Conservation (phyloP, 1,284 basidiomycete genomes). For the Mycena citricolor region DNA sequence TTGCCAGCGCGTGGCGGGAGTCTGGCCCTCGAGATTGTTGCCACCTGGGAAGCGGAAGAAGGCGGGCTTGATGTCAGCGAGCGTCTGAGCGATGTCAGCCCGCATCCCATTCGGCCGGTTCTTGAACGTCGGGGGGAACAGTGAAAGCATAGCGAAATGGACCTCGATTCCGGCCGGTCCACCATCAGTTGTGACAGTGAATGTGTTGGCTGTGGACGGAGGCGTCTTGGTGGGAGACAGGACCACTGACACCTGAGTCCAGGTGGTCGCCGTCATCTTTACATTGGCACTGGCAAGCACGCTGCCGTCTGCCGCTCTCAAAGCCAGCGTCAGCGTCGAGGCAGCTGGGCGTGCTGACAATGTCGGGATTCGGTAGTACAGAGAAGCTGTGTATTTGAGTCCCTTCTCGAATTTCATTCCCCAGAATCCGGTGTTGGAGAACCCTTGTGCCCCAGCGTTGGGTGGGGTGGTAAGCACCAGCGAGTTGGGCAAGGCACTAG, state of each 20-base stretch:
- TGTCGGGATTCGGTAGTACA: constrained; percentile 60
- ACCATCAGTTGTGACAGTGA: constrained; percentile 50
- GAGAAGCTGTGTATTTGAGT: constrained; percentile 64
- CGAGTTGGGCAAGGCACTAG: constrained; percentile 62
- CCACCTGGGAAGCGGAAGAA: constrained; percentile 51
- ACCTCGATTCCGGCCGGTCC: constrained; percentile 48
- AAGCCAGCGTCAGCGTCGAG: constrained; percentile 3
- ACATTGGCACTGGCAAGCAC: constrained; percentile 5
- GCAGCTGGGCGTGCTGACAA: too few relatives aligned
- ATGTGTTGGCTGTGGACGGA: constrained; percentile 47
- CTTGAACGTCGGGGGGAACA: constrained; percentile 76
- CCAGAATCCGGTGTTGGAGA: constrained; percentile 60
- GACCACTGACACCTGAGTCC: constrained; percentile 50
- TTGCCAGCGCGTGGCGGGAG: constrained; percentile 55
- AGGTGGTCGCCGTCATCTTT: constrained; percentile 36
- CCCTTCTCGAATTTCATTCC: constrained; percentile 56
- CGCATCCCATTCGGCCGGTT: constrained; percentile 62
- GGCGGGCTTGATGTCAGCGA: background rate
- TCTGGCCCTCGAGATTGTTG: constrained; percentile 45
- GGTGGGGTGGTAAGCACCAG: constrained; percentile 52
- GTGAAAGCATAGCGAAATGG: constrained; percentile 63
- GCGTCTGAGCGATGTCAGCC: constrained; percentile 49
- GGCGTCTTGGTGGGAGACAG: constrained; percentile 48
- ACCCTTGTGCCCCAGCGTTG: constrained; percentile 52
- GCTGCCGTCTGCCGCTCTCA: constrained; percentile 8